A percentile compares a stretch with the other conserved stretches of the same genome.
phyloP scores from a whole-genome alignment of 2,329 filamentous ascomycete species.

The Pseudogymnoascus sp. region DNA sequence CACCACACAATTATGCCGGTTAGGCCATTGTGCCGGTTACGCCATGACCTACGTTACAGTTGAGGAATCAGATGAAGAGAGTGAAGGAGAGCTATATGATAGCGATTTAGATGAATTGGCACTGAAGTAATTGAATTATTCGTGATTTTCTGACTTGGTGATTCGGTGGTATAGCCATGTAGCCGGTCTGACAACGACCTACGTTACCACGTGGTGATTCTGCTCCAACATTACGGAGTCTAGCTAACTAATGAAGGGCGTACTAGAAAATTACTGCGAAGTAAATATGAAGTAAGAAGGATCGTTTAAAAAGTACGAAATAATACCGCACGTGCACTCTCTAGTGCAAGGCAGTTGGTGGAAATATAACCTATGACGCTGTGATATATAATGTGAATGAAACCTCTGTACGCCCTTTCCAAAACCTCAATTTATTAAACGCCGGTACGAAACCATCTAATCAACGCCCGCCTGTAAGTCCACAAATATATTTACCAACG shows the following conservation, averaged over 20 bases:
- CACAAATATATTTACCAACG: conserved; percentile 88
- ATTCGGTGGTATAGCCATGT: no score
- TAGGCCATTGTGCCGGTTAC: no score
- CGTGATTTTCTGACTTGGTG: no score
- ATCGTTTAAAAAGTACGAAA: no score
- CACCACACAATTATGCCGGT: no score
- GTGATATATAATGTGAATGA: not conserved
- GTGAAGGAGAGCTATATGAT: not conserved
- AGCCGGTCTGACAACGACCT: no score
- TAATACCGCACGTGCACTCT: no score
- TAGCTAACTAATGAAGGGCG: no score
- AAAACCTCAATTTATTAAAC: not conserved
- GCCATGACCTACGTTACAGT: not conserved
- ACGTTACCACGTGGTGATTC: no score
- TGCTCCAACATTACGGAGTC: no score
- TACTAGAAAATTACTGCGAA: no score
- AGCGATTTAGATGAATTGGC: not conserved
- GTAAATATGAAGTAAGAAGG: no score
- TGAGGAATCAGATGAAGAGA: not conserved
- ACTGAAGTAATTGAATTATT: not conserved
- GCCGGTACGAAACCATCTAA: conserved; percentile 22
- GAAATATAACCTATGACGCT: not conserved
- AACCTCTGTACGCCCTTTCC: not conserved
- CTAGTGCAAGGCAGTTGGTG: not conserved
- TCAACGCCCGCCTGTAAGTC: conserved; percentile 71